Conservation (phyloP, 169 alveolate genomes). For the Eimeria zaria region DNA sequence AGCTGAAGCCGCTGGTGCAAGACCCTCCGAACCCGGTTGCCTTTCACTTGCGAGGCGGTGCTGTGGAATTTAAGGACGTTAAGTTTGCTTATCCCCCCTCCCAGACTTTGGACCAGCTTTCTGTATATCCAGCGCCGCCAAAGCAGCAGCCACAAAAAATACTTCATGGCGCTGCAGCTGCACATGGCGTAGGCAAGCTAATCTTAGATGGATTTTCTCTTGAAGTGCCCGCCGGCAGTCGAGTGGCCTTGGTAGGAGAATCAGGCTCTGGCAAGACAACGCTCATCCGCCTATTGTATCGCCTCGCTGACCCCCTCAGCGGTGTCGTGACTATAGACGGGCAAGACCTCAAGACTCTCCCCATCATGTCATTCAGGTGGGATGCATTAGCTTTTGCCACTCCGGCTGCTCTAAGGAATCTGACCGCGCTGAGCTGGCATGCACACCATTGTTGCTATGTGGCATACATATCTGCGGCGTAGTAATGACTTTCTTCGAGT, state of each 20-base stretch:
- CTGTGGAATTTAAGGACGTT: slow-evolving; percentile 62
- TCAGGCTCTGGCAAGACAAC: slow-evolving; percentile 94
- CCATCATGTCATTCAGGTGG: slow-evolving; percentile 61
- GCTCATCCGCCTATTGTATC: slow-evolving; percentile 91
- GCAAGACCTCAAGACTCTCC: slow-evolving; percentile 69
- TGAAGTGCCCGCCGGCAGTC: slow-evolving; percentile 74
- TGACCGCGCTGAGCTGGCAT: background rate
- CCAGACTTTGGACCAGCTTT: slow-evolving; percentile 6
- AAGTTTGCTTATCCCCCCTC: slow-evolving; percentile 60
- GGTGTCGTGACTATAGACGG: slow-evolving; percentile 78
- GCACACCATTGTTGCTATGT: background rate
- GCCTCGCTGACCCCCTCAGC: slow-evolving; percentile 83
- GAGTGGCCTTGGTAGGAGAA: slow-evolving; percentile 84
- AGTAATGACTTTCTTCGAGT: background rate
- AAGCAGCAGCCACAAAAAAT: background rate
- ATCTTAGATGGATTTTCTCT: slow-evolving; percentile 57
- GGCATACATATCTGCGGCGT: background rate
- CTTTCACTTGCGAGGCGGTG: slow-evolving; percentile 51
- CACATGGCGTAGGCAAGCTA: slow-evolving; percentile 17
- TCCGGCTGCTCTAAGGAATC: background rate
- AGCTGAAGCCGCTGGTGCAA: slow-evolving; percentile 43
- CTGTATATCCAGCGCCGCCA: background rate
- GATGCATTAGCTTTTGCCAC: background rate
- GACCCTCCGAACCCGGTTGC: slow-evolving; percentile 63
- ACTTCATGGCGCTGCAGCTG: background rate